Evolutionary conservation across 371 early-diverging fungal genomes (phyloP), one percentile per base, ranked within the genome.

Genomic region (Capillidium heterosporum): DNA sequence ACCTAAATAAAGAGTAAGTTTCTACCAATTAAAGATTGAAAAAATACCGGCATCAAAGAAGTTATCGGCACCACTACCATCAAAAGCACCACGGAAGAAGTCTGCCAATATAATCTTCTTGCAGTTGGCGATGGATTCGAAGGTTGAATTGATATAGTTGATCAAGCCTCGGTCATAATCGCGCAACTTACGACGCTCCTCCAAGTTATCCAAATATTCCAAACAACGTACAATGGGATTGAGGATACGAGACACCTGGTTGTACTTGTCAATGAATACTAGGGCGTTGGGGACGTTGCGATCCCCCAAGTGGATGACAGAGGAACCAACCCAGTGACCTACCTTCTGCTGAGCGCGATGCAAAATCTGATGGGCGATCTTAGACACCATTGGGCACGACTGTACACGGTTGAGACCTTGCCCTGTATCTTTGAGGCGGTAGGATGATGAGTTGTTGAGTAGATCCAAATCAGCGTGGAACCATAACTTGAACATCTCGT

Each of bases 401-500:
- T 88, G 89, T 32, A 84, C 76, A 46, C 89, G 84, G 65, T 96
- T 87, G 57, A 95, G 67, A 23, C 97, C 97, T 70, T 96, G 97
- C 2, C 97, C 97, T 3, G 97, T 96, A 60, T 96, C 91, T 24
- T 82, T 67, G 48, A 96, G 76, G 4, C 91, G 76, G 70, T 96
- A 96, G 17, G 74, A 66, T 61, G 85, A 86, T 19, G 61, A 60
- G 17, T 73, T 63, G 7, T 67, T 62, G 46, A 96, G 67, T 71
- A 96, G 70, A 63, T 96, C 97, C 46, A 72, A 58, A 66, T 96
- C 97, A 11, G 97, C 82, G 27, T 90, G 63, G 42, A 70, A 75
- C 96, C 96, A 96, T 29, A 96, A 81, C 77, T 77, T 85, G 63
- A 91, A 96, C 91, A 95, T 91, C 56, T 95, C 94, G 69, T 95